Evolutionary conservation across 192 early-diverging fungal species (phyloP), one percentile per base, ranked within the genome.

Genomic region (Podila horticola): DNA sequence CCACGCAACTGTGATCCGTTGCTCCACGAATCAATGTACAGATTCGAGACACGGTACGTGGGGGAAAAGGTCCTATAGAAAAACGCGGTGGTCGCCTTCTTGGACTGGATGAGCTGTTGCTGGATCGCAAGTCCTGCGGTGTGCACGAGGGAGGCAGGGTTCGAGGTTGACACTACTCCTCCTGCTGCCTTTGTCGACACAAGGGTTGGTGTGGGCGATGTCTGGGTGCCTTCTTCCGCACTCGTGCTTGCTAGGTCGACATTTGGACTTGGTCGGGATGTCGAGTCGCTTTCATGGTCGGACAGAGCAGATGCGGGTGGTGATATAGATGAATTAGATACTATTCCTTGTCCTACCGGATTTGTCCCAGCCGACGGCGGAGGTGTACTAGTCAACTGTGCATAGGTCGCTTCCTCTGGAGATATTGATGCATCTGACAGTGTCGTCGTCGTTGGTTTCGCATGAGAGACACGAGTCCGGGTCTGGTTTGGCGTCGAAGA

Each of bases 31-130:
- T 69, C 62, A 2, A 61, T 48, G 61, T 81, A 81, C 36, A 81
- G 36, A 19, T 29, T 29, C 2, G 65, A 69, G n/a, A 81, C 28
- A 3, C 77, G 71, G 58, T 81, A 81, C 2, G 71, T 81, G 1
- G 77, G 77, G 7, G 77, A 81, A 34, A 81, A 81, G 12, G 77
- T 81, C 30, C 77, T 34, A 34, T 81, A 81, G 0, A 81, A 33
- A 34, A 81, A 81, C n/a, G 66, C 75, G 9, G 50, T 58, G 7
- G 75, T 79, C 5, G 76, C 76, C 1, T 72, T 57, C 41, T 64
- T 72, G 28, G 76, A 70, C 19, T 48, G 57, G 58, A 69, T 36
- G 26, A 75, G 28, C 1, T 52, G 28, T 3, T 64, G 33, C 8
- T 75, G 66, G 28, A 58, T 15, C 52, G 64, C 33, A 15, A 31